Conservation (phyloP, 2,329 filamentous ascomycete species). For the Aureobasidium sp. region DNA sequence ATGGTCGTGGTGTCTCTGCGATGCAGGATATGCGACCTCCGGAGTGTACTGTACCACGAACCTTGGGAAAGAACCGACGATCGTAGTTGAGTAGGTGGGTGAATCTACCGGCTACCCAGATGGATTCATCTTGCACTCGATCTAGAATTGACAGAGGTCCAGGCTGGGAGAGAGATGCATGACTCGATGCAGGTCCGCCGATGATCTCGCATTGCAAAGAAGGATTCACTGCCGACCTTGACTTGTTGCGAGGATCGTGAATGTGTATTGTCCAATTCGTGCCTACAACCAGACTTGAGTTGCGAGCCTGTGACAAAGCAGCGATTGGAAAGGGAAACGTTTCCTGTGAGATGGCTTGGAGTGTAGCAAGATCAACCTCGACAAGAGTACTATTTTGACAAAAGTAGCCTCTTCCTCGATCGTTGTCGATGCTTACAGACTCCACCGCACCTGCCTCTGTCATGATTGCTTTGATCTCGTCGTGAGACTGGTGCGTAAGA, state of each 20-base stretch:
- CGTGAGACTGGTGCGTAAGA: not conserved
- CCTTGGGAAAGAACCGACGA: constrained; percentile 71
- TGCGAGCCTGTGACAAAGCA: constrained; percentile 63
- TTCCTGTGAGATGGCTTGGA: constrained; percentile 62
- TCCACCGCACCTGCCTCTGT: constrained; percentile 69
- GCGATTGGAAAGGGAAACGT: constrained; percentile 78
- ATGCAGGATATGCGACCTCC: constrained; percentile 72
- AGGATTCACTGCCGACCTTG: constrained; percentile 15
- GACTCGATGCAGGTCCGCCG: constrained; percentile 38
- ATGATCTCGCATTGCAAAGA: constrained; percentile 24
- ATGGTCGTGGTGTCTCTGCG: constrained; percentile 60
- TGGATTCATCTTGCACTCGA: constrained; percentile 58
- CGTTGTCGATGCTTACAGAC: constrained; percentile 71
- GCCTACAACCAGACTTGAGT: constrained; percentile 73
- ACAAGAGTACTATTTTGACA: constrained; percentile 70
- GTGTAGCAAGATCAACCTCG: constrained; percentile 71
- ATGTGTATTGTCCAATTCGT: constrained; percentile 76
- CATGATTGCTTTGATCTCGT: constrained; percentile 45
- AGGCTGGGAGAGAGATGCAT: constrained; percentile 70
- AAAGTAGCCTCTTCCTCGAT: constrained; percentile 64
- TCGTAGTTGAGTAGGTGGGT: constrained; percentile 86
- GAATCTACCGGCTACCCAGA: constrained; percentile 84
- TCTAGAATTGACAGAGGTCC: constrained; percentile 80
- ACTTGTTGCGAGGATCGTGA: constrained; percentile 60
- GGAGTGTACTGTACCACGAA: constrained; percentile 74